Evolutionary conservation across 768 basidiomycete species (phyloP).

Genomic region (Russula sp.): DNA sequence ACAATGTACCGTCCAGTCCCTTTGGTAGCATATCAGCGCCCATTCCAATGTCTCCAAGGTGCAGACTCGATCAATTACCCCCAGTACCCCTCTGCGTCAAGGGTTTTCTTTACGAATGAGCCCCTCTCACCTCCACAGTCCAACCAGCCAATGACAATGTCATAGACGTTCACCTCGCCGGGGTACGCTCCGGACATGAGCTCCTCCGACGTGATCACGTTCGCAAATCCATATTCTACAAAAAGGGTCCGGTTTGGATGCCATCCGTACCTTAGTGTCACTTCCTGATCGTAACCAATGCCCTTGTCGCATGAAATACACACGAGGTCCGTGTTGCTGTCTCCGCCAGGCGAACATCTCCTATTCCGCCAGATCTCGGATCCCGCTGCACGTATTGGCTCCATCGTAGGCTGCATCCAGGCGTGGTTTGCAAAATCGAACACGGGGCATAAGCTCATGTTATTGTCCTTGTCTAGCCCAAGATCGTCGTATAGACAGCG

Average conservation of each 20-base stretch:
- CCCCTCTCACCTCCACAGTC: conserved; percentile 34
- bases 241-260: conserved; percentile 76
- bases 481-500: conserved; percentile 75
- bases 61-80: conserved; percentile 41
- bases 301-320: conserved; percentile 36
- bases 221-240: conserved; percentile 87
- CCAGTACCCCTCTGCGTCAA: conserved; percentile 73
- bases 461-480: conserved; percentile 50
- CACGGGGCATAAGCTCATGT: conserved; percentile 82
- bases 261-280: conserved; percentile 71
- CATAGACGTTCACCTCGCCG: conserved; percentile 60
- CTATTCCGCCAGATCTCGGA: conserved; percentile 5
- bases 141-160: conserved; percentile 45
- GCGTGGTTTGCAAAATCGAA: conserved; percentile 89
- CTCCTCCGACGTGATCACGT: conserved; percentile 28
- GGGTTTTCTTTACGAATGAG: conserved; percentile 41
- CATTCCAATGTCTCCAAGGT: neutral
- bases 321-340: conserved; percentile 36
- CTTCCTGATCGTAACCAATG: conserved; percentile 50
- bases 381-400: conserved; percentile 27
- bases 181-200: conserved; percentile 27
- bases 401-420: conserved; percentile 35
- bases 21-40: conserved; percentile 27
- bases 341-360: conserved; percentile 2
- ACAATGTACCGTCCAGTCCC: conserved; percentile 74